Percentiles rank a stretch among this genome's conserved stretches.
phyloP scores from a whole-genome alignment of 2,329 filamentous ascomycete genomes.

The Fusarium falciforme region DNA sequence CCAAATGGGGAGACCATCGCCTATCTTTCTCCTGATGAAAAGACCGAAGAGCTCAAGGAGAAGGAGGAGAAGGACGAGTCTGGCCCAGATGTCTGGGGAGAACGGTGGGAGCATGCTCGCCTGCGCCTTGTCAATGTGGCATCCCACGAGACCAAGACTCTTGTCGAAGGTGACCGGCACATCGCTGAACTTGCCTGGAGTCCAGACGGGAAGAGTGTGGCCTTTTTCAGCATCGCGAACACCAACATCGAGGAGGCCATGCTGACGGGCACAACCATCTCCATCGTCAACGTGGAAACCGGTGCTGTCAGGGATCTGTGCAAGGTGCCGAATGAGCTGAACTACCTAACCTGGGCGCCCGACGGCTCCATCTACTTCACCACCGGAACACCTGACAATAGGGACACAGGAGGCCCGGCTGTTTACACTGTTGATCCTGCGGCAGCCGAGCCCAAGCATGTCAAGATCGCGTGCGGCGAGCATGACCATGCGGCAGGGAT shows the following conservation, averaged over 20 bases:
- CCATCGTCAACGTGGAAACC: conserved; percentile 11
- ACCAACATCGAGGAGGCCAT: conserved; percentile 25
- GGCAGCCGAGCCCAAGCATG: not conserved
- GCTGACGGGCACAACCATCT: conserved; percentile 22
- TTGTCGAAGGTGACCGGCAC: conserved; percentile 20
- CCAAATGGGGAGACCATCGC: conserved; percentile 21
- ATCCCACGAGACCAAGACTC: conserved; percentile 29
- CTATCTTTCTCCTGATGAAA: conserved; percentile 32
- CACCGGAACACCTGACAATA: conserved; percentile 11
- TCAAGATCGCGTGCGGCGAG: conserved; percentile 21
- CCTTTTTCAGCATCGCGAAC: conserved; percentile 10
- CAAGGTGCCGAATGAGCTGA: conserved; percentile 6
- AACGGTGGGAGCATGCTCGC: conserved; percentile 48
- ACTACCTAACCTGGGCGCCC: conserved; percentile 22
- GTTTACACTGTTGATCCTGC: conserved; percentile 23
- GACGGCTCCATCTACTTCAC: conserved; percentile 33
- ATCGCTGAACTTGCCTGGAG: conserved; percentile 30
- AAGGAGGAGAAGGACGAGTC: conserved; percentile 45
- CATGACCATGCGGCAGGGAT: conserved; percentile 29
- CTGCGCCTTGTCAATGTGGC: conserved; percentile 47
- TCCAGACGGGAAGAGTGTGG: conserved; percentile 25
- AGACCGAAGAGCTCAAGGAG: conserved; percentile 8
- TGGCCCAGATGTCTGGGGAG: conserved; percentile 51
- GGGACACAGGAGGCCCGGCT: conserved; percentile 4
- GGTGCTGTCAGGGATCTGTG: conserved; percentile 14